phyloP scores from a whole-genome alignment of 2,329 filamentous ascomycete genomes.

The Didymella pinodella region DNA sequence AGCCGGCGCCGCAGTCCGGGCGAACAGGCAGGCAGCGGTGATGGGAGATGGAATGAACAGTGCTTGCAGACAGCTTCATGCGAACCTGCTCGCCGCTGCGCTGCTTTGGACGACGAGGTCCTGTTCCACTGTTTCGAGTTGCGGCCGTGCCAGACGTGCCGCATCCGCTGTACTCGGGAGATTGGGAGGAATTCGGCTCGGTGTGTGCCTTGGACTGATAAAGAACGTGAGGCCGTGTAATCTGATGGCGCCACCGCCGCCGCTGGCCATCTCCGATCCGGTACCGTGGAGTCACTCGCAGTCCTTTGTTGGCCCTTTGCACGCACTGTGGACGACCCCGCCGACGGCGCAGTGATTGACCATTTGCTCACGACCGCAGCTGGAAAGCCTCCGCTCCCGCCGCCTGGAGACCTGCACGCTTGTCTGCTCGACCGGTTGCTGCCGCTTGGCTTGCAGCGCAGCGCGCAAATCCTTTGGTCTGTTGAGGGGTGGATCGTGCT shows the following conservation, averaged over 20 bases:
- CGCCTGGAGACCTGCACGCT: background rate
- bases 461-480: constrained; percentile 44
- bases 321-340: constrained; percentile 5
- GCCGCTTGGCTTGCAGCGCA: constrained; percentile 37
- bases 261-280: constrained; percentile 15
- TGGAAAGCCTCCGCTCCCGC: constrained; percentile 22
- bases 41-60: constrained; percentile 20
- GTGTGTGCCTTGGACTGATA: constrained; percentile 24
- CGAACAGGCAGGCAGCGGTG: constrained; percentile 16
- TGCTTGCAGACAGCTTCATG: constrained; percentile 15
- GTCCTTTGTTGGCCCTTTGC: constrained; percentile 23
- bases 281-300: constrained; percentile 25
- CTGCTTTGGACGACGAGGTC: constrained; percentile 15
- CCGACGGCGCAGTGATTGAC: constrained; percentile 11
- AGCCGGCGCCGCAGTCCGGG: constrained; percentile 21
- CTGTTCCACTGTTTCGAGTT: constrained; percentile 38
- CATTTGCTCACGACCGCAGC: background rate
- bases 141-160: constrained; percentile 34
- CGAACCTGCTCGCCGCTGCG: constrained; percentile 4
- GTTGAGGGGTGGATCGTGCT: constrained; percentile 43
- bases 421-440: constrained; percentile 34
- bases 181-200: constrained; percentile 21
- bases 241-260: constrained; percentile 10
- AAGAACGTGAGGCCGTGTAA: constrained; percentile 25
- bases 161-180: constrained; percentile 31